These are phyloP conservation scores for Cercospora citrullina DNA, from an alignment of 2,329 filamentous ascomycete species.

Conservation along the genomic window DNA sequence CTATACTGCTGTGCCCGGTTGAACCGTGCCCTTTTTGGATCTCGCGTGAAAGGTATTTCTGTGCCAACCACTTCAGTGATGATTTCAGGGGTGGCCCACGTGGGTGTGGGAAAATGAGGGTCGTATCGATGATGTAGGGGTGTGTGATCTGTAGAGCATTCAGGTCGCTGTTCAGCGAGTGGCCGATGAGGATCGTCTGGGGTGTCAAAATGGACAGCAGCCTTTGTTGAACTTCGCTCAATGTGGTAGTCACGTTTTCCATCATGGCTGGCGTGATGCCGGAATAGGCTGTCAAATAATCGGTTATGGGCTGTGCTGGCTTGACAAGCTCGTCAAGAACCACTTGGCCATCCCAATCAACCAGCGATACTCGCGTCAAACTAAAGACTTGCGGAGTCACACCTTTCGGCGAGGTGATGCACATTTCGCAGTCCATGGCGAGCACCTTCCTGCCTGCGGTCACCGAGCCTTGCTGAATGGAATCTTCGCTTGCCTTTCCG, in stretches of 20 bases:
- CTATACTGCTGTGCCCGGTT: slow-evolving; percentile 83
- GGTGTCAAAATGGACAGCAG: slow-evolving; percentile 70
- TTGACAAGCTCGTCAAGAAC: slow-evolving; percentile 91
- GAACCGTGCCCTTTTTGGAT: slow-evolving; percentile 77
- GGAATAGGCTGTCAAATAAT: slow-evolving; percentile 84
- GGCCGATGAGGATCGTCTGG: slow-evolving; percentile 72
- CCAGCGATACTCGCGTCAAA: slow-evolving; percentile 82
- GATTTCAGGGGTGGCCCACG: slow-evolving; percentile 87
- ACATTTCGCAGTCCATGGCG: slow-evolving; percentile 97
- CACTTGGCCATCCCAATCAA: slow-evolving; percentile 80
- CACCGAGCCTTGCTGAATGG: slow-evolving; percentile 77
- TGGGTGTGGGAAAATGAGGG: slow-evolving; percentile 85
- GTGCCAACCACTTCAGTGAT: slow-evolving; percentile 82
- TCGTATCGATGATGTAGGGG: slow-evolving; percentile 90
- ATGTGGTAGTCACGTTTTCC: slow-evolving; percentile 75
- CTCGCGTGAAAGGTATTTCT: slow-evolving; percentile 81
- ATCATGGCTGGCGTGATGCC: slow-evolving; percentile 90
- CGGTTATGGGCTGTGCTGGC: slow-evolving; percentile 79
- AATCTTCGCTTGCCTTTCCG: slow-evolving; percentile 64
- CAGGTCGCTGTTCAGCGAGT: slow-evolving; percentile 80
- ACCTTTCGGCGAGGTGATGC: slow-evolving; percentile 64
- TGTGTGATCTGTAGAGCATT: slow-evolving; percentile 83
- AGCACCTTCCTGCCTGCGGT: slow-evolving; percentile 78
- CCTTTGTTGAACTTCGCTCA: slow-evolving; percentile 77
- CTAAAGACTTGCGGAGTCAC: slow-evolving; percentile 67